A percentile compares a stretch with the other conserved stretches of the same genome.
phyloP scores from a whole-genome alignment of 1,284 basidiomycete species.

The Trichosporon sp. region DNA sequence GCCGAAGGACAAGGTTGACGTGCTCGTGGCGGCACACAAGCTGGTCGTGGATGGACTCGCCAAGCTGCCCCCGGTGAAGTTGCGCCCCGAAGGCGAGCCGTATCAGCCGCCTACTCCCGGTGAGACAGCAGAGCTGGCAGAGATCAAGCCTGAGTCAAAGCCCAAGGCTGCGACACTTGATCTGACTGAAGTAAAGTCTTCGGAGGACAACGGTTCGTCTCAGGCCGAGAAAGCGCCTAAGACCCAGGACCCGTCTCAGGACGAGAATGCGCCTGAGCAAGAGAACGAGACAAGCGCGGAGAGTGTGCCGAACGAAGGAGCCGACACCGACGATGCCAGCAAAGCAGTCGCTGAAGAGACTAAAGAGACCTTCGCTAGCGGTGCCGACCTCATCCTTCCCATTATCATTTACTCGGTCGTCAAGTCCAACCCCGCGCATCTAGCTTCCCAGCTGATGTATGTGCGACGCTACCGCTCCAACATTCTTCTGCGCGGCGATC shows the following conservation, averaged over 20 bases:
- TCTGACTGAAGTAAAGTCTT: not conserved
- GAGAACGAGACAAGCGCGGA: not conserved
- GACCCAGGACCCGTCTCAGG: no score
- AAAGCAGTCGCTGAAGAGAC: not conserved
- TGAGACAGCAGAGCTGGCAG: constrained; percentile 5
- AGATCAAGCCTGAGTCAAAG: not conserved
- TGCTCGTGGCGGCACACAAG: constrained; percentile 76
- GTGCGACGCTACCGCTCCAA: constrained; percentile 75
- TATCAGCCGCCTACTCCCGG: constrained; percentile 20
- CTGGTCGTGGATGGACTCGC: constrained; percentile 56
- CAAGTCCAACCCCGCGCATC: constrained; percentile 74
- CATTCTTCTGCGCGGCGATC: constrained; percentile 68
- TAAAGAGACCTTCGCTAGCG: constrained; percentile 8
- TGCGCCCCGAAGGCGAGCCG: constrained; percentile 47
- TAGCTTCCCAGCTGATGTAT: constrained; percentile 79
- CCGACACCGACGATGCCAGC: not conserved
- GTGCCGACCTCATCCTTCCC: constrained; percentile 56
- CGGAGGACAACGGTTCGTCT: no score
- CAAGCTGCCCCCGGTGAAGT: constrained; percentile 39
- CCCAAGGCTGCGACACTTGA: not conserved
- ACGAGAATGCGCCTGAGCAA: not conserved
- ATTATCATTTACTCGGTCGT: constrained; percentile 87
- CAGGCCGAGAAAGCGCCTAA: no score
- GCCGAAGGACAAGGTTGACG: constrained; percentile 70
- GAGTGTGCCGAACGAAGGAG: not conserved